Percentiles rank a stretch among this genome's conserved stretches.
Evolutionary conservation across 1,284 basidiomycete species (phyloP).

Genomic region (Moesziomyces parantarcticus): DNA sequence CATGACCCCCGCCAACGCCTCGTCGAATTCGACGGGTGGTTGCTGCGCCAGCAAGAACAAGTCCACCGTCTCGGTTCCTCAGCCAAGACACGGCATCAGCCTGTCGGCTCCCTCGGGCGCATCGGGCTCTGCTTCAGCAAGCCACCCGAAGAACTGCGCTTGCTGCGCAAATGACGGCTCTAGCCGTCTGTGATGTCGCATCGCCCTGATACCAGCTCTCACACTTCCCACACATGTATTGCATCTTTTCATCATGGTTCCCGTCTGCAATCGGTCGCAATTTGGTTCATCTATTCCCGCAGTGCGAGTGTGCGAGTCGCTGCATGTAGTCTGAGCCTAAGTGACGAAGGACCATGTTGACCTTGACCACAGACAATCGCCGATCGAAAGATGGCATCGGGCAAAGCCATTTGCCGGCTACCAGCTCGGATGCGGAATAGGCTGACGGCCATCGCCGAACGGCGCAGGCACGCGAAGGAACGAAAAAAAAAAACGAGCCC

Average conservation of each 20-base stretch:
- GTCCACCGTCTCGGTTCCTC: constrained; percentile 12
- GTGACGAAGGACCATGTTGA: neutral
- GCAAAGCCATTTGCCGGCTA: constrained; percentile 1
- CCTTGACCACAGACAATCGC: neutral
- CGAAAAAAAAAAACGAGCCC: constrained; percentile 8
- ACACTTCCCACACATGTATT: neutral
- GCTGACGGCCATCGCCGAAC: no score
- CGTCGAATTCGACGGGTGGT: constrained; percentile 4
- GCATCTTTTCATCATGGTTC: neutral
- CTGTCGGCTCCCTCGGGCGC: constrained; percentile 19
- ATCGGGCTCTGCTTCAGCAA: constrained; percentile 5
- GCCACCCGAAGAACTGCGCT: constrained; percentile 29
- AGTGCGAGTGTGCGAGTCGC: neutral
- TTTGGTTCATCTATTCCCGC: neutral
- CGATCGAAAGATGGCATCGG: neutral
- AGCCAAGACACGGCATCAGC: constrained; percentile 33
- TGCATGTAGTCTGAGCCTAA: neutral
- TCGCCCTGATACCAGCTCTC: neutral
- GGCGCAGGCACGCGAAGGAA: constrained; percentile 1
- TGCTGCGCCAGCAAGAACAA: constrained; percentile 30
- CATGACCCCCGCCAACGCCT: neutral
- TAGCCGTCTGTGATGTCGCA: constrained; percentile 16
- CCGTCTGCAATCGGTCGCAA: neutral
- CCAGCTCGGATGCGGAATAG: constrained; percentile 25
- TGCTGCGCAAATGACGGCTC: constrained; percentile 37